phyloP scores from a whole-genome alignment of 2,329 filamentous ascomycete genomes.

The Colletotrichum falcatum region DNA sequence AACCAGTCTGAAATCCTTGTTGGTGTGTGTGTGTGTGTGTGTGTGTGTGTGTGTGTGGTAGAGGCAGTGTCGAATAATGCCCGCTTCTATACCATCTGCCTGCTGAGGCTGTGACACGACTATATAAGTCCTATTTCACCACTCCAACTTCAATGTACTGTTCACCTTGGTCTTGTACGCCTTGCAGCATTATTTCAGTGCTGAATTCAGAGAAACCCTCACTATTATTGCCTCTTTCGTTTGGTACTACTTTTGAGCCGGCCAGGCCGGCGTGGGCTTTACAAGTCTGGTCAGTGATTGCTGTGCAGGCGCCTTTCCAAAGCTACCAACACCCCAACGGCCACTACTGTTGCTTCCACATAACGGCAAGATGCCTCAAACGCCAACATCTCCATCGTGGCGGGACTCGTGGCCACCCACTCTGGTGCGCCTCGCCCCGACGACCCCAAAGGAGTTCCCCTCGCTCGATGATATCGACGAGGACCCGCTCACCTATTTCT shows the following conservation, averaged over 20 bases:
- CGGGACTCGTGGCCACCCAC: constrained; percentile 66
- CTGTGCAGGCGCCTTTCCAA: constrained; percentile 25
- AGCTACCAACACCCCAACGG: constrained; percentile 4
- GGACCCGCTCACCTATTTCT: constrained; percentile 67
- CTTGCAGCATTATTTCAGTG: constrained; percentile 5
- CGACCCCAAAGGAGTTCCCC: constrained; percentile 56
- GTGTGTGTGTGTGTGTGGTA: constrained; percentile 26
- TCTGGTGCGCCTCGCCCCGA: constrained; percentile 60
- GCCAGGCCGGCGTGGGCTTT: constrained; percentile 38
- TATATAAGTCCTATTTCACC: constrained; percentile 34
- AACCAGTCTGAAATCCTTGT: constrained; percentile 23
- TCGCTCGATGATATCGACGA: constrained; percentile 63
- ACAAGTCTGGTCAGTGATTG: constrained; percentile 25
- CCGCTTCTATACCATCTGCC: constrained; percentile 17
- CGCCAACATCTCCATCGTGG: constrained; percentile 49
- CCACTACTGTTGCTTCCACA: neutral
- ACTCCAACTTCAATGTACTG: neutral
- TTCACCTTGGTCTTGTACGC: neutral
- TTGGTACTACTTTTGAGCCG: constrained; percentile 40
- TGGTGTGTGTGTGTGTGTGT: constrained; percentile 29
- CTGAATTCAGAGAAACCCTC: neutral
- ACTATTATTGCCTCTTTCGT: constrained; percentile 16
- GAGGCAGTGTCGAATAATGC: constrained; percentile 15
- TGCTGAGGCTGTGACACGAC: constrained; percentile 23
- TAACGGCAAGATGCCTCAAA: constrained; percentile 51